Conservation (phyloP, 768 basidiomycete species). For the Cytidiella melzeri region DNA sequence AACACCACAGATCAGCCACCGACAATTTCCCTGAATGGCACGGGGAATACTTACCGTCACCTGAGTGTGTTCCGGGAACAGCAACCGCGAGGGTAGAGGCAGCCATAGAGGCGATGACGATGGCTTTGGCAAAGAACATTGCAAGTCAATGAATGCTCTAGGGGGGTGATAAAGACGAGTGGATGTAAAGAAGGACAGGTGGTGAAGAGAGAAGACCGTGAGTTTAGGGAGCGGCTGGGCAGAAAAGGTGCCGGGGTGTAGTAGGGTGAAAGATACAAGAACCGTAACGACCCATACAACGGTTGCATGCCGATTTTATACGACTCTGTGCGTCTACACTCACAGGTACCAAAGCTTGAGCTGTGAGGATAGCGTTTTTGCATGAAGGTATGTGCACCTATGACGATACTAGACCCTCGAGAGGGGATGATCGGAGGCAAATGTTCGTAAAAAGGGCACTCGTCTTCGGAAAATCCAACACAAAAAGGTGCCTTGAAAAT, state of each 20-base stretch:
- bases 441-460: background rate
- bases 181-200: background rate
- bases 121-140: constrained; percentile 22
- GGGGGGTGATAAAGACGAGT: background rate
- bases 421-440: background rate
- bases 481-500: too few relatives aligned
- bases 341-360: too few relatives aligned
- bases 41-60: constrained; percentile 21
- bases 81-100: constrained; percentile 31
- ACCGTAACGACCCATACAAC: background rate
- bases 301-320: background rate
- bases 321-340: background rate
- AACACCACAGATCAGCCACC: too few relatives aligned
- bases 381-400: background rate
- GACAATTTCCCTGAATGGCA: too few relatives aligned
- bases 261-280: background rate
- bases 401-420: background rate
- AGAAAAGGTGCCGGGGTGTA: background rate
- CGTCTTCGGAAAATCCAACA: background rate
- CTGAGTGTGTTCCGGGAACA: constrained; percentile 24
- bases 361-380: too few relatives aligned
- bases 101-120: constrained; percentile 38
- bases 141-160: constrained; percentile 18
- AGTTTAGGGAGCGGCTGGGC: background rate
- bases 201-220: background rate